Base-by-base conservation (phyloP, 2,329 filamentous ascomycete species). In the Colletotrichum magnum region DNA sequence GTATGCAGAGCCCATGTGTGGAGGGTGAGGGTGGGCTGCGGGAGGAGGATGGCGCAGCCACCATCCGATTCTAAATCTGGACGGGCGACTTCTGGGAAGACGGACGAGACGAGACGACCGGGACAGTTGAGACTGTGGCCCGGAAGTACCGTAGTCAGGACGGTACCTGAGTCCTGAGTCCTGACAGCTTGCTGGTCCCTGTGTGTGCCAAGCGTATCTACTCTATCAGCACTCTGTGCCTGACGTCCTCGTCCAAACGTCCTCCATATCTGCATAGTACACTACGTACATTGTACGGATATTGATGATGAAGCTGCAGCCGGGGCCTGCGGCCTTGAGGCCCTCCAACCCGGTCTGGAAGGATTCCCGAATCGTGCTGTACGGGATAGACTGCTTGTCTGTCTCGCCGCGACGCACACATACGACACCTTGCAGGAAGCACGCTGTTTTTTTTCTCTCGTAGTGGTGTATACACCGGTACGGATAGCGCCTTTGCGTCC, bases 1-100 rank as follows among this genome's bases (percentile, higher is more conserved):
- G 32, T 43, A 13, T 43, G 48, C 16, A 43, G 36, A 15, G 48
- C 36, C 47, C 39, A 45, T 43, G 61, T 39, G 48, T 52, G 66
- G 5, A n/a, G 16, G 45, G 45, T 63, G 68, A 52, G 70, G 50
- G 67, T 67, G 67, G 62, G 50, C 50, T 52, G 62, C 36, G 53
- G 58, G 67, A 58, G 48, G 74, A 77, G 73, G 75, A 77, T 73
- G 78, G 77, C 79, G 77, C 78, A 79, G 78, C 68, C 78, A 76
- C 74, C 74, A 75, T 73, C 72, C 74, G 70, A 74, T 81, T 80
- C 80, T 81, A 80, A 81, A 77, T 81, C 77, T 75, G 61, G 66
- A 70, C 41, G 48, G 78, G 78, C 69, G 54, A 61, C 41, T 62
- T 62, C 32, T 26, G 54, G 50, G 48, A 41, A 18, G 57, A 68